Evolutionary conservation across 441 rosid genomes (phyloP), one percentile per base, ranked within the genome.

Genomic region (Erysimum pusillum): DNA sequence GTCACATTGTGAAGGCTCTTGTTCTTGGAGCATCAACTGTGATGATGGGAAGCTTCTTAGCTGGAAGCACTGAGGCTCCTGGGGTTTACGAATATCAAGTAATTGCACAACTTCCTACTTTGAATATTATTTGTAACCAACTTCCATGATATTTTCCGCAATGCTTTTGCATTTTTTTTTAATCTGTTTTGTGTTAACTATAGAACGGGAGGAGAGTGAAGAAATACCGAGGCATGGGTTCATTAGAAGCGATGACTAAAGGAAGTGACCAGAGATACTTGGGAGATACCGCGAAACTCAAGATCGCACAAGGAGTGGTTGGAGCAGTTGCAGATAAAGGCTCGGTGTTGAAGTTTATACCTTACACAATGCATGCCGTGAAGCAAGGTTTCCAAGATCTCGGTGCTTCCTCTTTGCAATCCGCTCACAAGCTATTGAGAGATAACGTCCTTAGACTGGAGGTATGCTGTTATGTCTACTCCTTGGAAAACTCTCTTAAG

Each of bases 311-410:
- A 77, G 98, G 98, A 28, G 97, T 93, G 44, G 97, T 93, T 28
- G 98, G 97, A 75, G 87, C 91, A n/a, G 96, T 93, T 75, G 88
- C 89, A 0, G 97, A 93, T 67, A 93, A 89, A 84, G 97, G 94
- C 32, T 91, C 96, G 11, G 86, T 91, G 7, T 78, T 91, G 76
- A 87, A 86, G 83, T 82, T 87, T 56, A 35, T 91, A 56, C 97
- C 97, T 63, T 91, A 93, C 81, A 83, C 96, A 10, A 85, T 91
- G 91, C 97, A 93, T 83, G 98, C 98, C 18, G 93, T 93, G 35
- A 93, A 90, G 83, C 98, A 93, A 86, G 98, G 97, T 31, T 87
- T 93, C 77, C 98, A 93, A 84, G 98, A 93, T 82, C 90, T 93
- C 31, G 97, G 98, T 31, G 94, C 94, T 60, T 80, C 85, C 59